Conservation (phyloP, 177 flowering plant genomes). For the Telopea speciosissima region DNA sequence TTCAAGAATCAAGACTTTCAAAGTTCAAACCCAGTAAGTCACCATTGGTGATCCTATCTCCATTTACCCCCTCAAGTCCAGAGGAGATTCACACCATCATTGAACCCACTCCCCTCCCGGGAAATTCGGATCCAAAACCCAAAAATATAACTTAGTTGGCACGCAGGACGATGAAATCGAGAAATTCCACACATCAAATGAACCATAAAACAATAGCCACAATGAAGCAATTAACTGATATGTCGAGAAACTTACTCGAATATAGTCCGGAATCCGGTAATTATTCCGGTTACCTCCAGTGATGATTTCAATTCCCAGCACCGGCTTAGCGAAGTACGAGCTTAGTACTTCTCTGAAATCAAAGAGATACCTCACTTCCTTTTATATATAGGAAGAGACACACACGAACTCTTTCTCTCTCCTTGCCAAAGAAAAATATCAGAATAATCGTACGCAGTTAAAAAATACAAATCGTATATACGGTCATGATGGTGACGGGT, state of each 20-base stretch:
- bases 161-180: neutral
- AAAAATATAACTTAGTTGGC: neutral
- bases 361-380: too few relatives aligned
- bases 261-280: neutral
- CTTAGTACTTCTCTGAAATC: neutral
- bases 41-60: too few relatives aligned
- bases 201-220: neutral
- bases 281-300: neutral
- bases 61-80: neutral
- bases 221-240: neutral
- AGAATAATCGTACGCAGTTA: too few relatives aligned
- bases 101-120: neutral
- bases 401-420: too few relatives aligned
- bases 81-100: neutral
- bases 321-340: neutral
- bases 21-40: too few relatives aligned
- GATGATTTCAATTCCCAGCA: neutral
- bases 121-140: neutral
- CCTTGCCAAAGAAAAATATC: too few relatives aligned
- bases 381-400: too few relatives aligned
- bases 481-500: too few relatives aligned
- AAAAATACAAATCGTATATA: too few relatives aligned
- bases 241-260: neutral
- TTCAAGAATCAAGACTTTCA: neutral
- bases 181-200: neutral